phyloP scores from a whole-genome alignment of 2,329 filamentous ascomycete genomes.

The Chrysosporium queenslandicum region DNA sequence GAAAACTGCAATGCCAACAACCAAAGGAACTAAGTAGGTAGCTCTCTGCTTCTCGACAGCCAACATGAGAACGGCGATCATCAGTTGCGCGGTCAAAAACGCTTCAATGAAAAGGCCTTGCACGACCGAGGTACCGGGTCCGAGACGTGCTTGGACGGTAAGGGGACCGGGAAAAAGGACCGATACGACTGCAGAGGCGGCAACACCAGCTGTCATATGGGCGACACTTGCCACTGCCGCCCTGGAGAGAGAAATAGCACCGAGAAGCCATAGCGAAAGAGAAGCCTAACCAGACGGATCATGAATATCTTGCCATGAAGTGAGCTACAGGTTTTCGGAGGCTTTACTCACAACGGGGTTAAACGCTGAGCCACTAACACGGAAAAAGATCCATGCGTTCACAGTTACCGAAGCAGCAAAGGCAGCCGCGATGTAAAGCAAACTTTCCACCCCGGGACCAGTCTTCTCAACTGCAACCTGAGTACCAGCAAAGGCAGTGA shows the following conservation, averaged over 20 bases:
- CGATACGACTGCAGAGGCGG: constrained; percentile 48
- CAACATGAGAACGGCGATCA: constrained; percentile 58
- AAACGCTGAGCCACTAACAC: constrained; percentile 44
- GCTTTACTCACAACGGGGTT: constrained; percentile 38
- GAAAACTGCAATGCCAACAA: constrained; percentile 62
- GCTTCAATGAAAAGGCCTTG: constrained; percentile 59
- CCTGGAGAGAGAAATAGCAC: constrained; percentile 46
- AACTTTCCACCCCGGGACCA: not conserved
- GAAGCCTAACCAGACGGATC: constrained; percentile 36
- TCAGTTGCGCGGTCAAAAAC: constrained; percentile 54
- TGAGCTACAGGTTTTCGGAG: not conserved
- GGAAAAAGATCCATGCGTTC: constrained; percentile 48
- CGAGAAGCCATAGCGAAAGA: constrained; percentile 50
- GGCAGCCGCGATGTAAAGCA: constrained; percentile 37
- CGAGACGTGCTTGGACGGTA: constrained; percentile 48
- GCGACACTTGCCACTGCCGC: constrained; percentile 45
- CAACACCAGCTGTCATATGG: constrained; percentile 51
- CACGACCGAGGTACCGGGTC: constrained; percentile 41
- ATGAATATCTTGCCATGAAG: not conserved
- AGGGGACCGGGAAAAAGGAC: constrained; percentile 50
- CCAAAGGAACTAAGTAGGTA: constrained; percentile 60
- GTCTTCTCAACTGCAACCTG: constrained; percentile 38
- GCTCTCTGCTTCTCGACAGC: constrained; percentile 64
- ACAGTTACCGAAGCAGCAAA: constrained; percentile 42
- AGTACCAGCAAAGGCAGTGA: constrained; percentile 40